A percentile compares a stretch with the other conserved stretches of the same genome.
phyloP scores from a whole-genome alignment of 176 grass and related monocot species.

The Musa acuminata region DNA sequence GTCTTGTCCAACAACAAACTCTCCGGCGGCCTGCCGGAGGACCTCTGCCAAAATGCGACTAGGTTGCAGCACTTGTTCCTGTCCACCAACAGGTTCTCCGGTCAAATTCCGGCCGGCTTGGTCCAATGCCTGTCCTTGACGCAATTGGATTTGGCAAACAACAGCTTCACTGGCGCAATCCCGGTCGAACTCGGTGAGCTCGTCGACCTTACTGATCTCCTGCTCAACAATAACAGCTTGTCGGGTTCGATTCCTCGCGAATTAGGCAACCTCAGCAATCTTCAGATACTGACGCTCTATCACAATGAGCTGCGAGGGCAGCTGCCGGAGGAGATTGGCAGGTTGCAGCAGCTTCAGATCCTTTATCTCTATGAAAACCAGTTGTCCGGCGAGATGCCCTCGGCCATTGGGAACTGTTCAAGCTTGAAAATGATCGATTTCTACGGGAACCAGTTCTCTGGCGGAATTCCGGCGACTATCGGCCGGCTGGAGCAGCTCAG shows the following conservation, averaged over 20 bases:
- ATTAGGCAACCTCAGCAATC: conserved; percentile 55
- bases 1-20: conserved; percentile 67
- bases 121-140: conserved; percentile 44
- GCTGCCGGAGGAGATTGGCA: conserved; percentile 47
- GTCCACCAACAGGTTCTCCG: conserved; percentile 83
- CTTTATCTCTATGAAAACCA: conserved; percentile 88
- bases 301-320: conserved; percentile 55
- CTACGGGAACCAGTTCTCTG: conserved; percentile 72
- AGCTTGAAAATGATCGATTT: conserved; percentile 71
- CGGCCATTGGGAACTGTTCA: conserved; percentile 59
- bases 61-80: conserved; percentile 62
- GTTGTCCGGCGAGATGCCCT: conserved; percentile 57
- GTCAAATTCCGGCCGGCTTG: conserved; percentile 50
- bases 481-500: conserved; percentile 51
- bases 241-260: conserved; percentile 45
- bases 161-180: conserved; percentile 59
- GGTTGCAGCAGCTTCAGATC: conserved; percentile 41
- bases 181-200: conserved; percentile 47
- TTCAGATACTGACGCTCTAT: conserved; percentile 53
- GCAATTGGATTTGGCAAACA: conserved; percentile 87
- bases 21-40: conserved; percentile 36
- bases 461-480: conserved; percentile 56
- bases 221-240: conserved; percentile 86
- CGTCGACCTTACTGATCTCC: conserved; percentile 53
- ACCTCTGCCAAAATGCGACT: conserved; percentile 28